Conservation (phyloP, 1,284 basidiomycete species). For the Microbotryum intermedium region DNA sequence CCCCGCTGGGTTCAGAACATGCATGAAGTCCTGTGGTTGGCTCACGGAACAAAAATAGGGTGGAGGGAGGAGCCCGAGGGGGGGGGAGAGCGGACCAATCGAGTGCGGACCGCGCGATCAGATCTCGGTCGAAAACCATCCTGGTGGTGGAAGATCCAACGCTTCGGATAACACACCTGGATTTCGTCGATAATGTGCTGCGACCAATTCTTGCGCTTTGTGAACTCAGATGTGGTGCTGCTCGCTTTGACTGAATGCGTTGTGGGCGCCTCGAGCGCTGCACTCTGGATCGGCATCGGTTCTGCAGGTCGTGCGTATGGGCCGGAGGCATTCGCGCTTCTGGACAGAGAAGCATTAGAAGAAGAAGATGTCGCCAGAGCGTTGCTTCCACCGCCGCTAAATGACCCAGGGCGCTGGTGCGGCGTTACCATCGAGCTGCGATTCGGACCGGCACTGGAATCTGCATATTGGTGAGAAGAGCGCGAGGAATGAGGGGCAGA, state of each 20-base stretch:
- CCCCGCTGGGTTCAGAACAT: slow-evolving; percentile 55
- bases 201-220: slow-evolving; percentile 73
- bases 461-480: too few relatives aligned
- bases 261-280: not conserved
- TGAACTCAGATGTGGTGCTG: slow-evolving; percentile 56
- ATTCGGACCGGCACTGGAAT: too few relatives aligned
- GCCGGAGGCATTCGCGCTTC: not conserved
- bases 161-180: slow-evolving; percentile 37
- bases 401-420: too few relatives aligned
- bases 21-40: slow-evolving; percentile 49
- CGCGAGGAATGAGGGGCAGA: too few relatives aligned
- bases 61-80: not conserved
- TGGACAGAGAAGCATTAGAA: too few relatives aligned
- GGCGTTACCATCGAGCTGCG: too few relatives aligned
- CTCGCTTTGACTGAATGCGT: slow-evolving; percentile 26
- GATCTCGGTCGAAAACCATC: too few relatives aligned
- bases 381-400: too few relatives aligned
- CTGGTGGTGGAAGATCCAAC: not conserved
- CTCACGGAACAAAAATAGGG: too few relatives aligned
- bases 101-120: too few relatives aligned
- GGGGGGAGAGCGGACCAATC: too few relatives aligned
- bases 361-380: too few relatives aligned
- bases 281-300: not conserved
- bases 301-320: slow-evolving; percentile 1
- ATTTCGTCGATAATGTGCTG: slow-evolving; percentile 69